A percentile compares a stretch with the other conserved stretches of the same genome.
Conservation (phyloP, 768 basidiomycete genomes). For the Mycena vulgaris region DNA sequence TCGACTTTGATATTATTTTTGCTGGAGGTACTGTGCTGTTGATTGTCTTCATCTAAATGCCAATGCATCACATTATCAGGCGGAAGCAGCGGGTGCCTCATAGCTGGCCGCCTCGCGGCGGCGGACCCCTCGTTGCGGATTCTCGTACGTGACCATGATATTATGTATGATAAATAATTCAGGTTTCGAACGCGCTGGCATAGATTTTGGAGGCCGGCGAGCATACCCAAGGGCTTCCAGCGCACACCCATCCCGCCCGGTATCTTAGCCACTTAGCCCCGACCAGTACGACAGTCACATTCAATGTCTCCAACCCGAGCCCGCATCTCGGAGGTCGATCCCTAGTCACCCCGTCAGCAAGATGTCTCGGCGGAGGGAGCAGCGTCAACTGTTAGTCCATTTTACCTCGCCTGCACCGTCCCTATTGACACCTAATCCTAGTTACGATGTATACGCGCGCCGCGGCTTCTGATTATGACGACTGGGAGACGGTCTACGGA, state of each 20-base stretch:
- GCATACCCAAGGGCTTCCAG: slow-evolving; percentile 50
- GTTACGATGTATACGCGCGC: slow-evolving; percentile 60
- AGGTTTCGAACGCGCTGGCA: slow-evolving; percentile 36
- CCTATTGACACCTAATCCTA: neutral
- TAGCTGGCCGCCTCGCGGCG: slow-evolving; percentile 55
- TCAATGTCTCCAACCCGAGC: slow-evolving; percentile 51
- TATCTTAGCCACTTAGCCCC: slow-evolving; percentile 53
- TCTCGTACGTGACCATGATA: slow-evolving; percentile 42
- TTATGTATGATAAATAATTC: neutral
- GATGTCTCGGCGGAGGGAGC: slow-evolving; percentile 64
- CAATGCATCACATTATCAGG: slow-evolving; percentile 42
- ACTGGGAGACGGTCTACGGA: slow-evolving; percentile 57
- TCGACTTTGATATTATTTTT: slow-evolving; percentile 49
- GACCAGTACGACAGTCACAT: slow-evolving; percentile 52
- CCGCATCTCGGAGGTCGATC: slow-evolving; percentile 52
- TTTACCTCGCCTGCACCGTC: neutral
- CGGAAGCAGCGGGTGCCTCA: slow-evolving; percentile 57
- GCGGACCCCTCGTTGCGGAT: slow-evolving; percentile 58
- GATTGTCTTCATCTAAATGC: neutral
- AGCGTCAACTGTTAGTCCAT: slow-evolving; percentile 59
- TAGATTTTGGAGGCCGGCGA: slow-evolving; percentile 62
- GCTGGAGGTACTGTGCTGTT: slow-evolving; percentile 42
- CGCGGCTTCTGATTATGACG: slow-evolving; percentile 62
- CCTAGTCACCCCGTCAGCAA: slow-evolving; percentile 49
- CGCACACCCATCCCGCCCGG: slow-evolving; percentile 60